Evolutionary conservation across 108 stramenopile species (phyloP).

Genomic region (Cyclotella atomus): DNA sequence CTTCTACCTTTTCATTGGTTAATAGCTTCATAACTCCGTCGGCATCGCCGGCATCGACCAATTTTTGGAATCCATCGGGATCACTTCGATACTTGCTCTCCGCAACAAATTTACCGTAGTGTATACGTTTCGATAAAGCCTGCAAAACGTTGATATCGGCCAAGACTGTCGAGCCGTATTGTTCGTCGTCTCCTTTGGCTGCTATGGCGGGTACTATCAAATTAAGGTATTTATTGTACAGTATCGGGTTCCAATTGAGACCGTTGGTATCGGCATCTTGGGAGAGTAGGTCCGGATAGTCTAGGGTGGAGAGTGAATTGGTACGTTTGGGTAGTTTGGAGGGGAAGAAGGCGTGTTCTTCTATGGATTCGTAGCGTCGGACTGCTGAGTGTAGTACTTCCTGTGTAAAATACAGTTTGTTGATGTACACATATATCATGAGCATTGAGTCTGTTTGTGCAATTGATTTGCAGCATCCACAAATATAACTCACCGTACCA

Average conservation of each 20-base stretch:
- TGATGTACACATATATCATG: background rate
- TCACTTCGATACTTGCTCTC: slow-evolving; percentile 93
- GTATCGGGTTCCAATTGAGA: slow-evolving; percentile 90
- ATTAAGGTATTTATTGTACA: slow-evolving; percentile 84
- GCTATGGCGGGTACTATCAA: slow-evolving; percentile 82
- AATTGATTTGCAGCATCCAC: no score
- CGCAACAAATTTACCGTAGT: slow-evolving; percentile 98
- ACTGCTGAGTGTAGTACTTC: slow-evolving; percentile 93
- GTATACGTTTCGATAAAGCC: slow-evolving; percentile 91
- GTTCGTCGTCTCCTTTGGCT: slow-evolving; percentile 94
- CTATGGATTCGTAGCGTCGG: slow-evolving; percentile 97
- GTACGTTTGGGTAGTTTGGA: slow-evolving; percentile 72
- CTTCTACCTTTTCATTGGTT: slow-evolving; percentile 95
- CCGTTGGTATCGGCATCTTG: slow-evolving; percentile 61
- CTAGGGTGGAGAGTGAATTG: slow-evolving; percentile 76
- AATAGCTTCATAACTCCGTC: slow-evolving; percentile 94
- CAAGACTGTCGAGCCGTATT: slow-evolving; percentile 93
- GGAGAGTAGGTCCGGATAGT: slow-evolving; percentile 84
- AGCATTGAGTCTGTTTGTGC: no score
- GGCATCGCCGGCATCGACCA: slow-evolving; percentile 93
- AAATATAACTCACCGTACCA: slow-evolving; percentile 90
- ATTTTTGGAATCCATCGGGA: slow-evolving; percentile 83
- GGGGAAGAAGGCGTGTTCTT: slow-evolving; percentile 98
- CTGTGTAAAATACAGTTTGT: slow-evolving; percentile 21
- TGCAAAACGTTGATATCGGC: slow-evolving; percentile 91